These are phyloP conservation scores for Collariella sp. DNA, from an alignment of 495 filamentous ascomycete species.

Conservation along the genomic window DNA sequence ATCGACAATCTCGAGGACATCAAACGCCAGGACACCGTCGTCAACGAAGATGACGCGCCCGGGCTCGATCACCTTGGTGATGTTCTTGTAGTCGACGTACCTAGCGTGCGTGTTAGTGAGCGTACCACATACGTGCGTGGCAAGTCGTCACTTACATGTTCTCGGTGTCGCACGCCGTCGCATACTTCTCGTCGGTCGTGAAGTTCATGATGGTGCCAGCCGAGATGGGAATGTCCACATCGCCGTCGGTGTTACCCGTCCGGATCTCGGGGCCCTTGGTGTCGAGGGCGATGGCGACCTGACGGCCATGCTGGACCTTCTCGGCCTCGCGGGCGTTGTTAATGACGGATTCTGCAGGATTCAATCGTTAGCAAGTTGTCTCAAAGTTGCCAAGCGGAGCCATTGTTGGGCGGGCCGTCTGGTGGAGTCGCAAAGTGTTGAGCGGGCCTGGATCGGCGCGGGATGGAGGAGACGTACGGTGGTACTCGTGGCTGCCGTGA, in stretches of 20 bases:
- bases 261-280: constrained; percentile 99
- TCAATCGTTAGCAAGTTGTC: constrained; percentile 25
- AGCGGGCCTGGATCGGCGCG: no score
- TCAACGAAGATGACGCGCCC: constrained; percentile 98
- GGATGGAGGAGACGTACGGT: no score
- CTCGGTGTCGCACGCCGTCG: constrained; percentile 68
- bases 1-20: constrained; percentile 80
- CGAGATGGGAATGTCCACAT: constrained; percentile 79
- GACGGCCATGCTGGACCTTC: constrained; percentile 62
- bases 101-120: constrained; percentile 35
- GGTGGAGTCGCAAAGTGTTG: neutral
- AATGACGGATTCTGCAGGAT: constrained; percentile 65
- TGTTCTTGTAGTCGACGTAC: constrained; percentile 99
- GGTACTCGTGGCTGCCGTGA: constrained; percentile 79
- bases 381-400: constrained; percentile 30
- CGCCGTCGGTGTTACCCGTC: constrained; percentile 81
- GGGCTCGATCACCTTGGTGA: constrained; percentile 91
- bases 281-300: constrained; percentile 92
- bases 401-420: neutral
- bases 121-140: neutral
- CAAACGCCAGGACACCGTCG: constrained; percentile 92
- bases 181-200: constrained; percentile 95
- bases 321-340: constrained; percentile 87
- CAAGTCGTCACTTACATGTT: constrained; percentile 66
- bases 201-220: constrained; percentile 81